Evolutionary conservation across 1,284 basidiomycete genomes (phyloP), one percentile per base, ranked within the genome.

Genomic region (Vanrija pseudolonga): DNA sequence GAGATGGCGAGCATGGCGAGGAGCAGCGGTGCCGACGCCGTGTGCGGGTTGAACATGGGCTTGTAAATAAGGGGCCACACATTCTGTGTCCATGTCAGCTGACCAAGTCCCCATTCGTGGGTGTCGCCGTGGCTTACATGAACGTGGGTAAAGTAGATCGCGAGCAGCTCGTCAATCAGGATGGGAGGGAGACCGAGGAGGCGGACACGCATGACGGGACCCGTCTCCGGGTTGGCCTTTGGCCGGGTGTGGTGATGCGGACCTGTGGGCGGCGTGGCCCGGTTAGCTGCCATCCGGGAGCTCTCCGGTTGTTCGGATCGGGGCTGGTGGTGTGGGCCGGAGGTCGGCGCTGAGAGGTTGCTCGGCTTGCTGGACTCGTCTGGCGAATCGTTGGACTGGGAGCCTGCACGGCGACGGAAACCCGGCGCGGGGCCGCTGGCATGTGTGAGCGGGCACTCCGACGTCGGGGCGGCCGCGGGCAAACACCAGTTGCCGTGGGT

Each of bases 11-110:
- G 61, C 65, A 74, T 74, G 40, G 71, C 62, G 9, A 69, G 63
- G 0, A 76, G 60, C 1, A 76, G 61, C 4, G 62, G 66, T 7
- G 63, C 48, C 1, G 65, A 63, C 6, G 63, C 57, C n/a, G 62
- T 59, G 40, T 68, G 61, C 0, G 66, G 63, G 54, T 71, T 65
- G 56, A 76, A 76, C 43, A 65, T 60, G 0, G 72, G 67, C 55
- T 76, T 76, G 59, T 68, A 72, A 18, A 76, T 64, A n/a, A 76
- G 37, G 24, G 73, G 73, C 73, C 73, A 76, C 45, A 73, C 68
- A 50, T 72, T 73, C 69, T 73, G 53, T 2, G 8, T 2, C n/a
- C 19, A n/a, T n/a, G 6, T 5, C 11, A 56, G 15, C 14, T 12
- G 45, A n/a, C 62, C 37, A 68, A 19, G 42, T 28, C n/a, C 18